Evolutionary conservation across 2,329 filamentous ascomycete genomes (phyloP).

Genomic region (Microdochium paspali): DNA sequence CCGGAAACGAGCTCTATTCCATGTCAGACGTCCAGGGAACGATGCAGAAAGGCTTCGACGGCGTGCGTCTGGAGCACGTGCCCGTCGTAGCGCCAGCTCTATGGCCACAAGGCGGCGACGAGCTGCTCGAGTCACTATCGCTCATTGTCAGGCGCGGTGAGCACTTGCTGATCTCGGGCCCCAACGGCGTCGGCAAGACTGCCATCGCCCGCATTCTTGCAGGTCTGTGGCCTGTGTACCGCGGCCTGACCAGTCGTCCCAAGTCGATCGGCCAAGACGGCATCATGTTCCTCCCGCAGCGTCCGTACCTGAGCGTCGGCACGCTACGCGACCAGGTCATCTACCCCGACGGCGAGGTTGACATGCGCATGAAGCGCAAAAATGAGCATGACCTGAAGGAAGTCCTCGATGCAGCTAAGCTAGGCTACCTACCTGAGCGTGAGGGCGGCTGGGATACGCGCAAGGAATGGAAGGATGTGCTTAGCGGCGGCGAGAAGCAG

Average conservation of each 20-base stretch:
- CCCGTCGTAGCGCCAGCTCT: constrained; percentile 83
- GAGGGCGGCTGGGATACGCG: constrained; percentile 95
- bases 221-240: constrained; percentile 89
- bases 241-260: constrained; percentile 81
- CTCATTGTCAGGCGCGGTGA: constrained; percentile 86
- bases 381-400: constrained; percentile 69
- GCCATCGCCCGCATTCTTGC: constrained; percentile 81
- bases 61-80: constrained; percentile 85
- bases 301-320: constrained; percentile 84
- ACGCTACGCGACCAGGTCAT: constrained; percentile 96
- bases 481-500: constrained; percentile 97
- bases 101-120: constrained; percentile 84
- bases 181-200: constrained; percentile 90
- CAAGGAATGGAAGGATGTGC: constrained; percentile 97
- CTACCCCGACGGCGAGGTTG: constrained; percentile 88
- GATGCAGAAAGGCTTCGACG: constrained; percentile 88
- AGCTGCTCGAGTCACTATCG: constrained; percentile 79
- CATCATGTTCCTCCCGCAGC: constrained; percentile 96
- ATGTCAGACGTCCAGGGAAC: constrained; percentile 89
- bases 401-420: constrained; percentile 71
- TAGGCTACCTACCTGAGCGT: constrained; percentile 82
- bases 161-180: constrained; percentile 87
- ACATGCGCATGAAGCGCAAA: constrained; percentile 78
- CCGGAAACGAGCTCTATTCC: constrained; percentile 72
- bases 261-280: constrained; percentile 74